Evolutionary conservation across 73 alveolate species (phyloP).

Genomic region (Stentor roeselii): DNA sequence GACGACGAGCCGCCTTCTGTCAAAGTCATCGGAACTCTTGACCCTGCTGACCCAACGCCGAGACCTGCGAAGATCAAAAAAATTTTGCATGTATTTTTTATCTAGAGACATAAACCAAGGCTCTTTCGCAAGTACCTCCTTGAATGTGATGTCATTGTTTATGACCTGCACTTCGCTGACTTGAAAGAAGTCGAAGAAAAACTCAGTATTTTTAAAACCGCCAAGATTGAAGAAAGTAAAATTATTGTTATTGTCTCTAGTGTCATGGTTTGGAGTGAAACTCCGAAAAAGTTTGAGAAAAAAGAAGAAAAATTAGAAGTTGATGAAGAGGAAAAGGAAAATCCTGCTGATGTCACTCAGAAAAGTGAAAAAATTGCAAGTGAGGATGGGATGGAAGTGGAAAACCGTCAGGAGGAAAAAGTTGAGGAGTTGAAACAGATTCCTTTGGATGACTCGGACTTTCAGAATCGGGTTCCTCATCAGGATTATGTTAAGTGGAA

Average conservation of each 20-base stretch:
- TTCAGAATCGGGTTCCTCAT: constrained; percentile 17
- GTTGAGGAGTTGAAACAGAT: background rate
- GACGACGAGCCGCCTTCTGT: constrained; percentile 42
- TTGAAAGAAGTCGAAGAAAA: constrained; percentile 62
- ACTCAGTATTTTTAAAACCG: constrained; percentile 48
- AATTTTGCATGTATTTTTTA: constrained; percentile 37
- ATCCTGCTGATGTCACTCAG: background rate
- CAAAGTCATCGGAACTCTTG: constrained; percentile 52
- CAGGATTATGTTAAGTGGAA: constrained; percentile 39
- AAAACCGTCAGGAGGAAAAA: constrained; percentile 28
- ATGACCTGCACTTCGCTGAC: constrained; percentile 47
- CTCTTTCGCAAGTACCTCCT: constrained; percentile 46
- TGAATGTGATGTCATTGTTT: constrained; percentile 57
- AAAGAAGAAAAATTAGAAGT: constrained; percentile 35
- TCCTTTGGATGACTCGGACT: constrained; percentile 5
- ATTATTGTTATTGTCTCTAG: constrained; percentile 67
- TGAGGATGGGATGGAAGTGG: constrained; percentile 40
- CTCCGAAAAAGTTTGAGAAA: constrained; percentile 75
- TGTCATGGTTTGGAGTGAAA: constrained; percentile 85
- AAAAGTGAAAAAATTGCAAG: background rate
- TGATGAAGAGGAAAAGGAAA: constrained; percentile 9
- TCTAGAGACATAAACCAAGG: constrained; percentile 38
- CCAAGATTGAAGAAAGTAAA: constrained; percentile 29
- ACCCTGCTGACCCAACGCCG: constrained; percentile 56
- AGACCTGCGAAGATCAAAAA: constrained; percentile 53